Evolutionary conservation across 2,329 filamentous ascomycete genomes (phyloP), one percentile per base, ranked within the genome.

Genomic region (Balansia obtecta): DNA sequence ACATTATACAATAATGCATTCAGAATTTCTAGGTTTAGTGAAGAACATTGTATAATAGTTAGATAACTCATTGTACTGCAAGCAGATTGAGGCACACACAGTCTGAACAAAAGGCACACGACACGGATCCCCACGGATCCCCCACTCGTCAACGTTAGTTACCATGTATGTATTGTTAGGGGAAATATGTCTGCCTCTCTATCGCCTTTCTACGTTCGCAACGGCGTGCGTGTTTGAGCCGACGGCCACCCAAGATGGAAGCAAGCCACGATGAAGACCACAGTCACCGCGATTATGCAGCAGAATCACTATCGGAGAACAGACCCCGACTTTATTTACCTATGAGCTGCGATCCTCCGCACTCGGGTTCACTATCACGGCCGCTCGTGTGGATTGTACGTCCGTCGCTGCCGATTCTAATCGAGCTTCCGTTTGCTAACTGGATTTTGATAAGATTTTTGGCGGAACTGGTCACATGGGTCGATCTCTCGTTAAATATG

Each of bases 391-490:
- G 91, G 91, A 81, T 97, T 63, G 88, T 53, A 53, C 20, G 51
- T 40, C 7, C 15, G 2, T 40, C 4, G 27, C 13, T 46, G 13
- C 32, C 7, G 27, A 22, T 12, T 13, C 13, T 37, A 13, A 18
- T 7, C 1, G n/a, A 42, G 43, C 27, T 18, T 16, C 8, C 10
- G 7, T 12, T 16, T 43, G 50, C 45, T 38, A 10, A 42, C 48
- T 56, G 15, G 46, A n/a, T 45, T 45, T 44, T 33, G 15, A 47
- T 53, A 13, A 89, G 88, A 75, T 97, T 50, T 98, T 96, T 67
- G 93, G 93, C 46, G 90, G 88, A 46, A 96, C 90, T n/a, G 93
- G 93, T 50, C 93, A 98, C 61, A 95, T 97, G 76, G 93, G 93
- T 52, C 84, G 88, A 48, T 94, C 87, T 8, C 79, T 97, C 18